A percentile compares a stretch with the other conserved stretches of the same genome.
These are phyloP conservation scores for Leucosporidium creatinivorum DNA, from an alignment of 768 basidiomycete species.

Conservation along the genomic window DNA sequence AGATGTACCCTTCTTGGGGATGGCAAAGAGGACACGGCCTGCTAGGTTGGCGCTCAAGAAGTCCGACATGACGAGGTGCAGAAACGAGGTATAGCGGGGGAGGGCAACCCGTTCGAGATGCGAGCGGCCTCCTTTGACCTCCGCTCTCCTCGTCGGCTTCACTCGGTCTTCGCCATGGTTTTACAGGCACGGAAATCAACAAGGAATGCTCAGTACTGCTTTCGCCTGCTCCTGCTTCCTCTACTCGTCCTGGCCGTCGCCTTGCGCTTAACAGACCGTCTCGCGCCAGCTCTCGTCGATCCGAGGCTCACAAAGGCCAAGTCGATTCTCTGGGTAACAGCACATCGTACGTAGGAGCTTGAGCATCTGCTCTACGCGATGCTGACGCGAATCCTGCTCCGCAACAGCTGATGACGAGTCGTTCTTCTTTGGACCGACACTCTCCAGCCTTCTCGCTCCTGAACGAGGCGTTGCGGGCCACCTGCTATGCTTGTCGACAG, in stretches of 20 bases:
- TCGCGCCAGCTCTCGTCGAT: background rate
- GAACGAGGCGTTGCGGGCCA: background rate
- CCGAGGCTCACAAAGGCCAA: background rate
- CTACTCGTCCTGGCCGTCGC: background rate
- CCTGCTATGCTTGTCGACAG: conserved; percentile 32
- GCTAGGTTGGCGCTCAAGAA: conserved; percentile 69
- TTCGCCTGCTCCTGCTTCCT: background rate
- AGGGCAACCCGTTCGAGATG: background rate
- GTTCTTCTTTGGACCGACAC: conserved; percentile 37
- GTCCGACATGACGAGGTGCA: conserved; percentile 27
- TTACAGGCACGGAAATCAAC: too few species aligned
- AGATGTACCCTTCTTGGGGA: conserved; percentile 85
- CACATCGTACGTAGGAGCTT: conserved; percentile 31
- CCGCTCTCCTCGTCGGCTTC: background rate
- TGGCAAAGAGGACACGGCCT: conserved; percentile 82
- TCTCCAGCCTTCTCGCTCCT: conserved; percentile 9
- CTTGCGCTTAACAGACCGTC: background rate
- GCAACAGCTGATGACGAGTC: conserved; percentile 38
- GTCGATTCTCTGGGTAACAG: conserved; percentile 34
- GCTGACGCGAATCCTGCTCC: background rate
- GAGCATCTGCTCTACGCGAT: background rate
- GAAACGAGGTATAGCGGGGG: background rate
- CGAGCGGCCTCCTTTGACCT: background rate
- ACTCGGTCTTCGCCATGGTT: too few species aligned
- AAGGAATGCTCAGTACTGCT: too few species aligned